Conservation (phyloP, 768 basidiomycete species). For the Phanerodontia chrysosporium region DNA sequence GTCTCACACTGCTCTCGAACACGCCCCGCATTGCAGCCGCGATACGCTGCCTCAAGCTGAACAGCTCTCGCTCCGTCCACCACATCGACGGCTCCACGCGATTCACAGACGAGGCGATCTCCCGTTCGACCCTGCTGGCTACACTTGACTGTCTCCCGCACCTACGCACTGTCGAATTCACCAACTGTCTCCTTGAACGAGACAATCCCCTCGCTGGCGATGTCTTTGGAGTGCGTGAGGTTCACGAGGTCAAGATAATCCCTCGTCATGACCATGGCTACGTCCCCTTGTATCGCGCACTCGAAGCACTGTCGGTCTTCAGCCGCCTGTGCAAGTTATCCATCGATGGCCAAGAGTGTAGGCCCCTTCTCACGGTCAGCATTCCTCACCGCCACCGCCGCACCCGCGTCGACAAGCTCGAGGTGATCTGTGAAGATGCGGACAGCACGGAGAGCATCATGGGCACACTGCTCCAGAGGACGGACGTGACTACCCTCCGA, state of each 20-base stretch:
- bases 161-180: not conserved
- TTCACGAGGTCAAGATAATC: not conserved
- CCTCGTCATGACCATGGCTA: not conserved
- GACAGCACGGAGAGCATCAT: not conserved
- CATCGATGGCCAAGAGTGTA: not conserved
- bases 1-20: not conserved
- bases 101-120: not conserved
- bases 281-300: not conserved
- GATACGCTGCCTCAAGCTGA: not conserved
- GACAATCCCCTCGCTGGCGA: not conserved
- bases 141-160: not conserved
- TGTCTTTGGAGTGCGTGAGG: not conserved
- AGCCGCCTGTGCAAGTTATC: not conserved
- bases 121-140: not conserved
- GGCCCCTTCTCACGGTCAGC: not conserved
- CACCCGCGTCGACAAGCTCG: not conserved
- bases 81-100: not conserved
- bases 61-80: not conserved
- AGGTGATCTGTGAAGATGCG: not conserved
- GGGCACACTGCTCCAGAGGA: not conserved
- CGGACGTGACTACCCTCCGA: not conserved
- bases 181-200: not conserved
- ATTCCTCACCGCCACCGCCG: not conserved
- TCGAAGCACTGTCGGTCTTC: not conserved
- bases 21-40: not conserved